Conservation (phyloP, 139 green algal genomes). For the Nannochloris sp. region DNA sequence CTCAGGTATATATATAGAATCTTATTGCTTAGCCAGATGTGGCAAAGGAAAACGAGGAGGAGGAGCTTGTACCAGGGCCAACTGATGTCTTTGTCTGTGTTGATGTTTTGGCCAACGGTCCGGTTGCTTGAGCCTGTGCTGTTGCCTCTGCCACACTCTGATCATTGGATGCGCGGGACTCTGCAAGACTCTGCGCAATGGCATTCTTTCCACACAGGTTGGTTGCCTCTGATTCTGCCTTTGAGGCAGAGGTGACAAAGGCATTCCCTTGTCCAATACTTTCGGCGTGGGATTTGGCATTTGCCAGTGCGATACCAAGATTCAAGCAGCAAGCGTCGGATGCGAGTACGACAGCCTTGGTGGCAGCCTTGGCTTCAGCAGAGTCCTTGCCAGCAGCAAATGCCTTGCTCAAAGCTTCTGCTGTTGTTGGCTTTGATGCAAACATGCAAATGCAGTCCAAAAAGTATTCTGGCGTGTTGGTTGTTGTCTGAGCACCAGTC, state of each 20-base stretch:
- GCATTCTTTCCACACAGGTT: background rate
- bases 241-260: background rate
- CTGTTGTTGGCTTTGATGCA: background rate
- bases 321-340: constrained; percentile 8
- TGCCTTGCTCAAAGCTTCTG: background rate
- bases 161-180: background rate
- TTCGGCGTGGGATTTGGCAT: background rate
- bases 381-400: background rate
- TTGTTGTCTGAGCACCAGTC: constrained; percentile 3
- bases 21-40: background rate
- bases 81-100: constrained; percentile 5
- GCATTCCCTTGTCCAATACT: constrained; percentile 2
- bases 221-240: constrained; percentile 1
- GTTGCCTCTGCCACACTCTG: background rate
- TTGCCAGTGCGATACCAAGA: background rate
- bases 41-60: constrained; percentile 5
- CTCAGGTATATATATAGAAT: no score
- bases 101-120: background rate
- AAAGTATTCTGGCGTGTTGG: background rate
- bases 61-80: background rate
- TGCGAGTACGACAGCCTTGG: background rate
- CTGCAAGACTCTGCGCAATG: constrained; percentile 1
- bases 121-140: constrained; percentile 1
- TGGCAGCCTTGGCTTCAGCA: background rate
- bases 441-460: background rate